These are phyloP conservation scores for Colletotrichum tamarilloi DNA, from an alignment of 2,329 filamentous ascomycete species.

Conservation along the genomic window DNA sequence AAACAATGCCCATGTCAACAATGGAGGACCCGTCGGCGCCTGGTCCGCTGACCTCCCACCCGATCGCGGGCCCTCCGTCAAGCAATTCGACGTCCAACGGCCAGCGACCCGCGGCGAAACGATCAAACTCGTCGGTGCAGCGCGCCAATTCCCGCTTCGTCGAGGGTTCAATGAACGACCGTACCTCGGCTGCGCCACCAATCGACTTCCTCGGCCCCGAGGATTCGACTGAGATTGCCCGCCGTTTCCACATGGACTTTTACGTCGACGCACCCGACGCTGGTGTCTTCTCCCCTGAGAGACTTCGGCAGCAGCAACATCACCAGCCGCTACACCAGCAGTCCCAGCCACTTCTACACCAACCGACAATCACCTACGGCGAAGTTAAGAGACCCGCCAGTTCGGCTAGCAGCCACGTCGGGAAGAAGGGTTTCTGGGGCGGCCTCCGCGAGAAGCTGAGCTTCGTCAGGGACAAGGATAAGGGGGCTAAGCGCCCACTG, in stretches of 20 bases:
- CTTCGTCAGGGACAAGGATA: slow-evolving; percentile 37
- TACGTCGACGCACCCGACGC: slow-evolving; percentile 37
- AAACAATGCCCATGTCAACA: neutral
- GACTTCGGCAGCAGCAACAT: slow-evolving; percentile 29
- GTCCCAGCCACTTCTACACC: slow-evolving; percentile 18
- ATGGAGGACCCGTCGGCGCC: slow-evolving; percentile 21
- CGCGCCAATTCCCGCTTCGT: slow-evolving; percentile 62
- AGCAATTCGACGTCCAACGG: neutral
- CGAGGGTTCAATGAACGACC: slow-evolving; percentile 90
- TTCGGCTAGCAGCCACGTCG: slow-evolving; percentile 31
- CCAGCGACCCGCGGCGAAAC: slow-evolving; percentile 29
- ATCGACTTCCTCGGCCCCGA: slow-evolving; percentile 69
- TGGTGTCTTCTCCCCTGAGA: slow-evolving; percentile 31
- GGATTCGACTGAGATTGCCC: slow-evolving; percentile 41
- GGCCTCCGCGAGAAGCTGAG: slow-evolving; percentile 42
- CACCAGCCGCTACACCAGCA: slow-evolving; percentile 22
- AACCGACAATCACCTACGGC: slow-evolving; percentile 29
- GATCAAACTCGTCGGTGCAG: slow-evolving; percentile 28
- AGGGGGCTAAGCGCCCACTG: slow-evolving; percentile 35
- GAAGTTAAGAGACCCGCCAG: slow-evolving; percentile 33
- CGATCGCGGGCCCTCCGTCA: slow-evolving; percentile 16
- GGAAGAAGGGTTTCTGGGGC: slow-evolving; percentile 45
- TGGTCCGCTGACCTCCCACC: slow-evolving; percentile 36
- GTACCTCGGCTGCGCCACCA: slow-evolving; percentile 77
- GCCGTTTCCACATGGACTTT: slow-evolving; percentile 39